Percentiles rank a stretch among this genome's conserved stretches.
Evolutionary conservation across 2,329 filamentous ascomycete species (phyloP).

Genomic region (Ophiostoma triangulosporum): DNA sequence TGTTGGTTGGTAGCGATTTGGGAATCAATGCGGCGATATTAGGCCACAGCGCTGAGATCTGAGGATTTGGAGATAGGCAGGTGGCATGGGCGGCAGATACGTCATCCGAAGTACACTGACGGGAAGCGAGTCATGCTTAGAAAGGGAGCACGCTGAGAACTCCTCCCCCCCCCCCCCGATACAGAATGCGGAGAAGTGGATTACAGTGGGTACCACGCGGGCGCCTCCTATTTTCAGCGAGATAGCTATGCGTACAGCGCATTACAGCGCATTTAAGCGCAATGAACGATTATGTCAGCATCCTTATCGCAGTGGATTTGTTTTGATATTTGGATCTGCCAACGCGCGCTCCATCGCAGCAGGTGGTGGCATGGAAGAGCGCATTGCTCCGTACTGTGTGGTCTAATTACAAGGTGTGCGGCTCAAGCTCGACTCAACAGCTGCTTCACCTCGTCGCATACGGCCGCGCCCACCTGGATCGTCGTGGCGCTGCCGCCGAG

Average conservation of each 20-base stretch:
- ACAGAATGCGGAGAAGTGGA: slow-evolving; percentile 10
- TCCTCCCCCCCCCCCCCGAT: neutral
- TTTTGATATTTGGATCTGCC: neutral
- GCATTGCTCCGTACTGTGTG: no score
- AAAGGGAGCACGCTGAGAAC: neutral
- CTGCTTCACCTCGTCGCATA: slow-evolving; percentile 9
- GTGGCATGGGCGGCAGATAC: no score
- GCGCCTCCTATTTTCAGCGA: no score
- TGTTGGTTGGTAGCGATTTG: no score
- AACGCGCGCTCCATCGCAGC: no score
- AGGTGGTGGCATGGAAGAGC: no score
- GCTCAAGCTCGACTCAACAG: neutral
- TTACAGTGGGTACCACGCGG: neutral
- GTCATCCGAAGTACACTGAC: no score
- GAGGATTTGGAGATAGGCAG: no score
- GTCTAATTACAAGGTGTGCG: neutral
- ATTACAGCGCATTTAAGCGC: neutral
- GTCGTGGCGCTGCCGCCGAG: slow-evolving; percentile 14
- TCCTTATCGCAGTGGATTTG: neutral
- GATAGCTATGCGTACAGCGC: neutral
- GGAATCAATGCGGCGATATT: no score
- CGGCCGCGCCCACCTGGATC: slow-evolving; percentile 14
- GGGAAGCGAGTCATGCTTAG: no score
- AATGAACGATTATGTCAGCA: neutral
- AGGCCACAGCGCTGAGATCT: no score